Conservation (phyloP, 495 filamentous ascomycete genomes). For the Ramalina peruviana region DNA sequence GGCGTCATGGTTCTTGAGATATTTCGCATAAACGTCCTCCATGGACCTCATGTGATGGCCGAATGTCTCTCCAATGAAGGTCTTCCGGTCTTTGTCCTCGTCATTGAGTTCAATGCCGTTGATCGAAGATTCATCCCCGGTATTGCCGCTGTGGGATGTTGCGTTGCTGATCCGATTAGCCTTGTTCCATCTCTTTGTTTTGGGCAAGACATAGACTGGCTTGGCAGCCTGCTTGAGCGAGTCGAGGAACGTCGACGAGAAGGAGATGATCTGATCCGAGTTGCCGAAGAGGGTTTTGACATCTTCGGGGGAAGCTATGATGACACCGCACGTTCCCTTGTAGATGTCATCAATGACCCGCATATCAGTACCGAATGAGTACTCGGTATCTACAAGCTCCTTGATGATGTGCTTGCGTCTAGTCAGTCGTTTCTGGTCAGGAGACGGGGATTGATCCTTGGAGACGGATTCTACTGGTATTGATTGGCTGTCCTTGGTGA, state of each 20-base stretch:
- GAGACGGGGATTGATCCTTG: conserved; percentile 30
- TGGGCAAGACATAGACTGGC: conserved; percentile 54
- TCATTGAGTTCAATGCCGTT: conserved; percentile 32
- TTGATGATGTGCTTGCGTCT: conserved; percentile 70
- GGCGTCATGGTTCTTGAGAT: conserved; percentile 71
- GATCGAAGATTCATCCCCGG: conserved; percentile 22
- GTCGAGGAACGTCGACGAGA: conserved; percentile 63
- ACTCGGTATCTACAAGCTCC: conserved; percentile 85
- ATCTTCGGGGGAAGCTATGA: conserved; percentile 67
- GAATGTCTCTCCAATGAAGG: conserved; percentile 70
- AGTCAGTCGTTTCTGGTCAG: conserved; percentile 42
- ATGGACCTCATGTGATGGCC: conserved; percentile 55
- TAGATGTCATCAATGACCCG: conserved; percentile 93
- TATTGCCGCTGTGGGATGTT: conserved; percentile 30
- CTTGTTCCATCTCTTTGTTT: conserved; percentile 37
- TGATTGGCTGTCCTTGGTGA: conserved; percentile 22
- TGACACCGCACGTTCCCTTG: conserved; percentile 78
- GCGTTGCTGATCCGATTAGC: conserved; percentile 37
- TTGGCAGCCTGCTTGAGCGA: conserved; percentile 63
- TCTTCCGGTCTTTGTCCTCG: conserved; percentile 60
- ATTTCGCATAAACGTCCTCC: conserved; percentile 75
- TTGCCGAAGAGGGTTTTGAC: conserved; percentile 83
- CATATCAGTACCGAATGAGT: conserved; percentile 79
- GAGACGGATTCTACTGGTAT: conserved; percentile 19
- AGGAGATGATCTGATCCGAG: conserved; percentile 69